Evolutionary conservation across 192 early-diverging fungal genomes (phyloP), one percentile per base, ranked within the genome.

Genomic region (Blastocladiella britannica): DNA sequence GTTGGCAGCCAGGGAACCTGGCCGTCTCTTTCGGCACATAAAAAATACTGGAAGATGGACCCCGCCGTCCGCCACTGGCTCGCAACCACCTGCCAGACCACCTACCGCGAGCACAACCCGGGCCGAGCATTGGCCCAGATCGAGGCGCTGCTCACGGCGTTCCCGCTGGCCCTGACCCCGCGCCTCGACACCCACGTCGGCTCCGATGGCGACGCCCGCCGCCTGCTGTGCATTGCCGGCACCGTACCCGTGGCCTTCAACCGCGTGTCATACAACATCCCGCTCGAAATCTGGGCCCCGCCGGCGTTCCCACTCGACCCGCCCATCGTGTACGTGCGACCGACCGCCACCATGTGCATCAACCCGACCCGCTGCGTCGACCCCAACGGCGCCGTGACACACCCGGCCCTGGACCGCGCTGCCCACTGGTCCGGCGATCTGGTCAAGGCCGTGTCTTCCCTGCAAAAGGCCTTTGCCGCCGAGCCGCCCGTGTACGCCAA

Each of bases 241-340:
- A 93, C 90, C 0, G 61, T 93, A 6, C 89, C 89, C 3, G 87
- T 97, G 29, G 75, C 76, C 18, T 97, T 85, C 62, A 78, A 80
- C 51, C 81, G 79, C 2, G 70, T 66, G 1, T 74, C 80, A 28
- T 93, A 93, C 70, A 93, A 97, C 65, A 93, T 97, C 53, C 93
- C 91, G 1, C 75, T 97, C 4, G 82, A 80, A 9, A 73, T 90
- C 29, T 93, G 87, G 88, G 67, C 93, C 15, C 91, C 91, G 47
- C 76, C 75, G 26, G 71, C 69, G 29, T 97, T 91, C 62, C 93
- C 93, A 6, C 64, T 70, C 51, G 65, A 76, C 54, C 76, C 89
- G 26, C 91, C 93, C 22, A 72, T 89, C 57, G 75, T 75, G 2
- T 88, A 84, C 62, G 93, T 97, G 26, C 84, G 76, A 23, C 93